Conservation (phyloP, 768 basidiomycete species). For the Xerocomellus intermedius region DNA sequence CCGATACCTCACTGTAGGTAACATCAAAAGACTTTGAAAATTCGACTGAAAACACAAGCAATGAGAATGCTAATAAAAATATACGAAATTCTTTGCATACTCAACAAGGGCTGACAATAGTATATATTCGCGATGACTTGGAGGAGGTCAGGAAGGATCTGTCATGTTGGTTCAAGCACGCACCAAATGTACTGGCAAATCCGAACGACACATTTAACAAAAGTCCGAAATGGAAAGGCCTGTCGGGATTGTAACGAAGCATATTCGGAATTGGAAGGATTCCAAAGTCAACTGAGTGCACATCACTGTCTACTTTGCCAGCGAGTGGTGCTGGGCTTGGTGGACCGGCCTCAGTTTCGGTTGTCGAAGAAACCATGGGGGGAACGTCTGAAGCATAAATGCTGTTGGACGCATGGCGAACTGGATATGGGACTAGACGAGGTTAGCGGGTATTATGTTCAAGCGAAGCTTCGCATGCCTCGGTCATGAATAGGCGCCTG, state of each 20-base stretch:
- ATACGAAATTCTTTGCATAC: conserved; percentile 36
- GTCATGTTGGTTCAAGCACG: neutral
- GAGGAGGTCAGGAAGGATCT: neutral
- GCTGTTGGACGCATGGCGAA: neutral
- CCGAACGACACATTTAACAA: conserved; percentile 60
- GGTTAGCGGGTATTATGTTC: no score
- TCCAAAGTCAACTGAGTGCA: conserved; percentile 48
- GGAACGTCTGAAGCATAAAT: conserved; percentile 11
- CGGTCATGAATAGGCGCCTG: no score
- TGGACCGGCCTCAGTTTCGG: neutral
- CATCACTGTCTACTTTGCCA: neutral
- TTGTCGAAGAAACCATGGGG: conserved; percentile 17
- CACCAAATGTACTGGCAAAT: conserved; percentile 53
- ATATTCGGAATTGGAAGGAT: conserved; percentile 61
- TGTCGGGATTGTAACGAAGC: conserved; percentile 50
- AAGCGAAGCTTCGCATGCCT: no score
- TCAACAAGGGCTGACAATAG: conserved; percentile 79
- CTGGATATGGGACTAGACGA: neutral
- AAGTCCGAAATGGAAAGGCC: conserved; percentile 51
- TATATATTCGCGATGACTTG: conserved; percentile 72
- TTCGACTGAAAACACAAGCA: conserved; percentile 18
- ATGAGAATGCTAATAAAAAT: neutral
- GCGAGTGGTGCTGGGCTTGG: neutral
- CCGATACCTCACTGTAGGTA: conserved; percentile 36
- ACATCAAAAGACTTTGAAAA: conserved; percentile 31